Base-by-base conservation (phyloP, 2,329 filamentous ascomycete genomes). In the Thyridium curvatum region DNA sequence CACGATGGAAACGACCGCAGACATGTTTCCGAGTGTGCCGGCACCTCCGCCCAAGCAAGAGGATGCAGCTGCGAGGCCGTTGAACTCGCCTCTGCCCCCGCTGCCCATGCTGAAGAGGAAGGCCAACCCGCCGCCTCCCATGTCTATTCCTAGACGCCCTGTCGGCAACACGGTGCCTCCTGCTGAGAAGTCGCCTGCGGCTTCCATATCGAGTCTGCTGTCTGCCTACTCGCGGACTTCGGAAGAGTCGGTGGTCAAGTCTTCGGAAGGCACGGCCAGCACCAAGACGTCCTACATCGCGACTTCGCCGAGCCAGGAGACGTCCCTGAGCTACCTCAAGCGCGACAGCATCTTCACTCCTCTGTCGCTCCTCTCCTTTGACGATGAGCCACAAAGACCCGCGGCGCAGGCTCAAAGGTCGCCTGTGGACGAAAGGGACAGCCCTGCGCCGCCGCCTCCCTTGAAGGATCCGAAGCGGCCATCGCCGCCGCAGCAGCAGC, bases 181-280 rank as follows among this genome's bases (percentile, higher is more conserved):
- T 53, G 37, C 51, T 44, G 38, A 46, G 51, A 37, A 50, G 39
- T 69, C 70, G 32, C 67, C 71, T 4, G 60, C 62, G 2, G 65
- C 65, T 17, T 77, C 74, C 9, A 57, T 78, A 37, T 73, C 67
- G 12, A 78, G 73, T 51, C 57, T 79, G 10, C 49, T 79, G 29
- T 77, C 72, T 10, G 72, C 74, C 15, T 79, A 79, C 50, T 70
- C 70, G 37, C 59, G 62, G 44, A 67, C 63, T 34, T 66, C 66
- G 7, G 65, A 64, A 32, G 69, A 68, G 37, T 69, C 64, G 4
- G 56, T 64, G 30, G 58, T 64, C 26, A 58, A 55, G 41, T 65
- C 64, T 4, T 68, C 66, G 14, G 61, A 65, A 39, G 65, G 56
- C 33, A 61, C 58, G 26, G 43, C 51, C 30, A 54, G 51, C 43